A percentile compares a stretch with the other conserved stretches of the same genome.
Conservation (phyloP, 352 stramenopile genomes). For the Elongisporangium senticosum region DNA sequence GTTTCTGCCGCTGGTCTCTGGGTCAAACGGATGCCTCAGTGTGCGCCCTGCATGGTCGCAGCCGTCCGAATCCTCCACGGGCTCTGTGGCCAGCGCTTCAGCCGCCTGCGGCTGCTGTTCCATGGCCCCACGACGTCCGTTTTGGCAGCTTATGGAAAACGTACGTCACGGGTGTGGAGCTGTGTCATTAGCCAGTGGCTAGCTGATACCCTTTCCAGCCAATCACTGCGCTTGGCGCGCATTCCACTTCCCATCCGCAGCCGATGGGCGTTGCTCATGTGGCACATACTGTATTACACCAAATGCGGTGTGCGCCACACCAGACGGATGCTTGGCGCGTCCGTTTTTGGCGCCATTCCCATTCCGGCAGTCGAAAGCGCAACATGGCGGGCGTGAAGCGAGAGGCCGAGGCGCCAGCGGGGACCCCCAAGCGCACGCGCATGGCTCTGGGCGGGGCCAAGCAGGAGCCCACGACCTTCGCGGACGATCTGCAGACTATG, state of each 20-base stretch:
- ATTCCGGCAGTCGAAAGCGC: not conserved
- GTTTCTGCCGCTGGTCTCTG: constrained; percentile 23
- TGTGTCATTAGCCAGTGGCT: not conserved
- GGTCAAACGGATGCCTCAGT: constrained; percentile 42
- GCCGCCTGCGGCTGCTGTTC: constrained; percentile 4
- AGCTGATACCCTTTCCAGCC: not conserved
- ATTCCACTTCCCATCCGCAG: too few relatives aligned
- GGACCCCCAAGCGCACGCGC: constrained; percentile 27
- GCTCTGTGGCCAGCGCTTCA: constrained; percentile 3
- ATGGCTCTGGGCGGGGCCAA: constrained; percentile 20
- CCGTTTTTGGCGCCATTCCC: constrained; percentile 1
- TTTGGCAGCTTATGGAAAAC: not conserved
- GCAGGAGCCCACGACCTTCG: constrained; percentile 29
- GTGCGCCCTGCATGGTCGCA: not conserved
- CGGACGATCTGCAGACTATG: constrained; percentile 56
- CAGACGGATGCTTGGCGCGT: not conserved
- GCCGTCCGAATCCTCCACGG: not conserved
- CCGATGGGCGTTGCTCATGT: too few relatives aligned
- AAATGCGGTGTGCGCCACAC: not conserved
- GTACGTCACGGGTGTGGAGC: not conserved
- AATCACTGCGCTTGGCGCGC: not conserved
- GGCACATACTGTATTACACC: not conserved
- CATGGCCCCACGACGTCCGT: not conserved
- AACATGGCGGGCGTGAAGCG: constrained; percentile 33
- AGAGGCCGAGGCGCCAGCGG: not conserved